phyloP scores from a whole-genome alignment of 73 alveolate genomes.

The Blepharisma japonicum region DNA sequence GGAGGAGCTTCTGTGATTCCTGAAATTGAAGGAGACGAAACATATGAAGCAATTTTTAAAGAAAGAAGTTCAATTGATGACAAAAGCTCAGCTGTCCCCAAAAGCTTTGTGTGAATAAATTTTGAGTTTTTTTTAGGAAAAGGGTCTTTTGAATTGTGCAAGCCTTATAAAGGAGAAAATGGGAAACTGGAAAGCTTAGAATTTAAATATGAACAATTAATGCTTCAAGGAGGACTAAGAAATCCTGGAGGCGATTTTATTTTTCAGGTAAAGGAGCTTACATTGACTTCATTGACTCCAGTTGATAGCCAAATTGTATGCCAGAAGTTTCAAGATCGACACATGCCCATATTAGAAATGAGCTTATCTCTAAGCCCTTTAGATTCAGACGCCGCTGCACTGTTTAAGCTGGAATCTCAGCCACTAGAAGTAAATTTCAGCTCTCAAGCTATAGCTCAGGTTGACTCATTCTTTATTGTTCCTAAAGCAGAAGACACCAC shows the following conservation, averaged over 20 bases:
- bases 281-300: background rate
- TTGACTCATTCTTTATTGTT: conserved; percentile 1
- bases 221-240: background rate
- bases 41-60: background rate
- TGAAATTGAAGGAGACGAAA: background rate
- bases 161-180: conserved; percentile 5
- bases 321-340: background rate
- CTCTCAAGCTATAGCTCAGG: conserved; percentile 1
- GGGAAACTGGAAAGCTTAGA: background rate
- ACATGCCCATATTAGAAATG: background rate
- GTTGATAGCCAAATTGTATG: background rate
- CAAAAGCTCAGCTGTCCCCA: background rate
- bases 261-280: background rate
- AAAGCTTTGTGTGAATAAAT: conserved; percentile 17
- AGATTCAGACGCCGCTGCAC: background rate
- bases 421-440: background rate
- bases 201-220: background rate
- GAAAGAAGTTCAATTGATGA: background rate
- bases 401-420: background rate
- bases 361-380: background rate
- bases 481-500: conserved; percentile 19
- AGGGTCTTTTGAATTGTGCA: conserved; percentile 15
- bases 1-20: background rate
- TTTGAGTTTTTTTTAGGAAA: background rate
- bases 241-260: background rate